Evolutionary conservation across 768 basidiomycete species (phyloP), one percentile per base, ranked within the genome.

Genomic region (Kwoniella europaea): DNA sequence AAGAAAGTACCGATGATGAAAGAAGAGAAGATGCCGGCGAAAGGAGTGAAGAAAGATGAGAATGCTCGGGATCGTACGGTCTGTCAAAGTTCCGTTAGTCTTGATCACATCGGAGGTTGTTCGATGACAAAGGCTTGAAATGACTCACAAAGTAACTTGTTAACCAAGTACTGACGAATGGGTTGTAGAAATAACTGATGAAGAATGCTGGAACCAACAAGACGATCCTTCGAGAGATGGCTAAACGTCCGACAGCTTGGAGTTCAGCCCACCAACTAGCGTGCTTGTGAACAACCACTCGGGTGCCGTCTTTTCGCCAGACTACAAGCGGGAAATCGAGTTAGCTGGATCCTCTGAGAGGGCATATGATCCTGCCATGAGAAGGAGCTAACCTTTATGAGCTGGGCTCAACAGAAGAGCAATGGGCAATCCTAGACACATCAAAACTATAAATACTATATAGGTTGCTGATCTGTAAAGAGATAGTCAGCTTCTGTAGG

Each of bases 31-130:
- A 79, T 79, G 16, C 78, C 78, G 50, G 79, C 76, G 58, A 79
- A 79, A 62, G 71, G 71, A 68, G 79, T 74, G 63, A 79, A 72
- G 73, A 79, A 76, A 4, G 79, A 77, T 10, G 76, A 77, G 57
- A 79, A 73, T 18, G 74, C 72, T 69, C 73, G 63, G 3, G 72
- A 63, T 69, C 76, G 74, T 29, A 77, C 76, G 60, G 76, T 77
- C 72, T 74, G 57, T 35, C 35, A 35, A 35, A 7, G 6, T 6
- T 35, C 7, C 35, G 35, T 35, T 35, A 35, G 35, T 35, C 35
- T 35, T 35, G 35, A 35, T 35, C 6, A 35, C 35, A 6, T 35
- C 7, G 35, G 35, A 6, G 7, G 35, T 35, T 35, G 35, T 7
- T 9, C 35, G 6, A 35, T 4, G 5, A 7, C 6, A 35, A 35